These are phyloP conservation scores for Ajuga chamaepitys DNA, from an alignment of 257 asterid species.

Conservation along the genomic window DNA sequence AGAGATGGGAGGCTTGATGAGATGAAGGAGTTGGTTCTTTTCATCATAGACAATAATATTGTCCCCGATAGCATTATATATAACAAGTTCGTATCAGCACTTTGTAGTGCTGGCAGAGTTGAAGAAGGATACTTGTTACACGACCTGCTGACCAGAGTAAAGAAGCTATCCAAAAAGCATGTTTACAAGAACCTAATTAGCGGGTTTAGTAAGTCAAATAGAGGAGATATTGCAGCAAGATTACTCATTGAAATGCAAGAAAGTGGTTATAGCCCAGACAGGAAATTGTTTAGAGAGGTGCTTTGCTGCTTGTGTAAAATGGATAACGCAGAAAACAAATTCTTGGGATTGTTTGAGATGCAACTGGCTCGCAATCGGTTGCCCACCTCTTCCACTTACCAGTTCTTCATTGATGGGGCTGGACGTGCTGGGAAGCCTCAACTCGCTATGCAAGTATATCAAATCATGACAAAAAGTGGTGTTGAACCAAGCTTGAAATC, in stretches of 20 bases:
- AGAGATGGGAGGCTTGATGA: conserved; percentile 64
- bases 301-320: conserved; percentile 44
- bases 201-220: conserved; percentile 43
- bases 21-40: conserved; percentile 56
- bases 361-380: conserved; percentile 34
- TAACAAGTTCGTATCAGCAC: conserved; percentile 53
- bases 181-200: conserved; percentile 51
- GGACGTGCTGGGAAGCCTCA: conserved; percentile 64
- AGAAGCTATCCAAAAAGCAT: conserved; percentile 26
- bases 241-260: conserved; percentile 86
- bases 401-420: conserved; percentile 74
- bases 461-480: conserved; percentile 44
- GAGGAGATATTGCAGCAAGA: conserved; percentile 63
- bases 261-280: conserved; percentile 38
- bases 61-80: conserved; percentile 32
- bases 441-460: conserved; percentile 49
- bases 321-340: conserved; percentile 42
- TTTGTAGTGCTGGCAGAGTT: conserved; percentile 47
- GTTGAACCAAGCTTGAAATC: conserved; percentile 27
- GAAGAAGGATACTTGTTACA: conserved; percentile 63
- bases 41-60: conserved; percentile 36
- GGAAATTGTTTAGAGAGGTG: conserved; percentile 43
- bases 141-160: conserved; percentile 36
- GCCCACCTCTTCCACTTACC: conserved; percentile 21
- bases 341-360: conserved; percentile 54